Base-by-base conservation (phyloP, 2,329 filamentous ascomycete genomes). In the Phialophora macrospora region DNA sequence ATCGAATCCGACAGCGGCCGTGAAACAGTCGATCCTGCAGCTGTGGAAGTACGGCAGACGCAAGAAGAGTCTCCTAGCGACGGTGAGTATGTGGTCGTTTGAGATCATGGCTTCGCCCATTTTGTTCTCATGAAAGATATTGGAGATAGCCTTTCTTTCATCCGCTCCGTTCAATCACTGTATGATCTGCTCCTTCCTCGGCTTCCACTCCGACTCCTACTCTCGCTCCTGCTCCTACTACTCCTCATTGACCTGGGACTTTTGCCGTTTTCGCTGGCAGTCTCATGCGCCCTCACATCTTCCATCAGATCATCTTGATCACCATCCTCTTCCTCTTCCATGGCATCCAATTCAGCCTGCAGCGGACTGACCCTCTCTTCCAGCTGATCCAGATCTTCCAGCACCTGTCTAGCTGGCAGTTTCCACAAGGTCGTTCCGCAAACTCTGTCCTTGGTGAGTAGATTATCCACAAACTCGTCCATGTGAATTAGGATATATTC, bases 351-450 rank as follows among this genome's bases (percentile, higher is more conserved):
- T 70, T 83, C 81, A 71, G 93, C 92, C 1, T 90, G 92, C 66
- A 98, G 77, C 41, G 92, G 88, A 77, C 93, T 97, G 41, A 92
- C 85, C 70, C 94, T 85, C 57, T 93, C 90, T 75, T 97, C 94
- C 74, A 99, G 75, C 73, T 93, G 79, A 71, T 96, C 95, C 76
- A 96, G 75, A 76, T 99, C 95, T 80, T 99, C 95, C 70, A 99
- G 76, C 59, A 91, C 85, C 70, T 90, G 88, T 72, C 95, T 84
- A 66, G 88, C 88, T 3, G 93, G 91, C 83, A 99, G 85, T 80
- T 97, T 96, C 88, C 92, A 96, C 72, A 99, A 76, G 74, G 89
- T 96, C 2, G 95, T 98, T 44, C 89, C 94, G 75, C 94, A 98
- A 0, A 97, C 89, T 60, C 95, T 85, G 64, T 96, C 92, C 79